Evolutionary conservation across 2,329 filamentous ascomycete genomes (phyloP), one percentile per base, ranked within the genome.

Genomic region (Plenodomus biglobosus): DNA sequence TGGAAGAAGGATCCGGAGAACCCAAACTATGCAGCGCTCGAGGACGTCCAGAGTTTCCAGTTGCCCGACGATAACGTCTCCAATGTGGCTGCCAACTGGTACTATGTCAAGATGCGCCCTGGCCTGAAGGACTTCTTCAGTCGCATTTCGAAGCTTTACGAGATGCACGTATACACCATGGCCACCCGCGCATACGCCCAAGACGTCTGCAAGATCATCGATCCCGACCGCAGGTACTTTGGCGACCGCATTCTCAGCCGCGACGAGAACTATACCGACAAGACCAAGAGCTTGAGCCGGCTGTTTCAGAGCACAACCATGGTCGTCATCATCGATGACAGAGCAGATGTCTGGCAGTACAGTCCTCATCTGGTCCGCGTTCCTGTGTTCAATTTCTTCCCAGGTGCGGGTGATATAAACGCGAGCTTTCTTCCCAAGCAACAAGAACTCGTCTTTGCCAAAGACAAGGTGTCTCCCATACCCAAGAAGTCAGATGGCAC

Each of bases 81-180:
- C 21, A 62, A 69, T 19, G 65, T 71, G 32, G 65, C 65, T 17
- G 65, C 67, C 2, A 72, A 72, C 61, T 96, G 88, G 82, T 99
- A 99, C 73, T 99, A 97, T 73, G 95, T 99, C 77, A 99, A 99
- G 76, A 85, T 96, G 75, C 89, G 94, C 30, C 94, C 94, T 0
- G 91, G 92, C 2, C 76, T 97, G 42, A 79, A 84, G 53, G 82
- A 87, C 36, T 99, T 99, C 66, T 78, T 99, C 40, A 79, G 88
- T 49, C 82, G 84, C 43, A 81, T 96, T 40, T 84, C 90, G 1
- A 81, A 85, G 64, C 77, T 94, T 63, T 99, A 94, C 74, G 94
- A 99, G 75, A 79, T 97, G 65, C 94, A 99, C 70, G 92, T 99
- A 55, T 99, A 99, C 76, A 99, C 94, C 37, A 99, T 99, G 94